Evolutionary conservation across 495 filamentous ascomycete species (phyloP).

Genomic region (Penicillium longicatenatum): DNA sequence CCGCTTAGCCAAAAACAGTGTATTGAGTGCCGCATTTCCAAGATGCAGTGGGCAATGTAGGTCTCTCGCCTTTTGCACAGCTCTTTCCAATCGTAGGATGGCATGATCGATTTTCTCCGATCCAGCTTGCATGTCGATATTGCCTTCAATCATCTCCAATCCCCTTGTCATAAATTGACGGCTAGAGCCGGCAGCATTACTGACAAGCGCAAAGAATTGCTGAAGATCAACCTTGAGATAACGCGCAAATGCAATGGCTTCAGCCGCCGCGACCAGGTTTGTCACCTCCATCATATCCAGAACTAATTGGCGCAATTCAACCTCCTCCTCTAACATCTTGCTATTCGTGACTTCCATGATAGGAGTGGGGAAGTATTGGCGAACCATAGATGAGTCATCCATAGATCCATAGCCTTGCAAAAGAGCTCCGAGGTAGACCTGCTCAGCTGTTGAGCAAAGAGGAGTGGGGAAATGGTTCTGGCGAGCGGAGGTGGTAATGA

Average conservation of each 20-base stretch:
- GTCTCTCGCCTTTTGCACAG: conserved; percentile 60
- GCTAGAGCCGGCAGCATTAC: conserved; percentile 70
- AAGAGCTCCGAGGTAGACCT: conserved; percentile 64
- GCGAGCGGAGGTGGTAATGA: conserved; percentile 71
- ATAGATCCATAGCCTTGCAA: conserved; percentile 62
- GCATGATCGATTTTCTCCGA: conserved; percentile 55
- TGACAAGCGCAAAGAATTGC: conserved; percentile 66
- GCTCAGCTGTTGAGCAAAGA: conserved; percentile 70
- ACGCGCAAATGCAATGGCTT: conserved; percentile 67
- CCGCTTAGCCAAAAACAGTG: conserved; percentile 38
- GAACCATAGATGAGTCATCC: conserved; percentile 71
- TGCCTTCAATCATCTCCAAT: conserved; percentile 51
- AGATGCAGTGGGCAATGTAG: conserved; percentile 44
- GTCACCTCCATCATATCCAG: conserved; percentile 61
- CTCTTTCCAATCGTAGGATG: conserved; percentile 59
- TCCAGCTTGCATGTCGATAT: conserved; percentile 30
- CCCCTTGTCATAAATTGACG: conserved; percentile 59
- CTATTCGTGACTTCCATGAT: conserved; percentile 36
- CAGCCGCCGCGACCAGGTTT: conserved; percentile 64
- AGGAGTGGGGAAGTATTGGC: conserved; percentile 55
- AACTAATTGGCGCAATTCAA: conserved; percentile 53
- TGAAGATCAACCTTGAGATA: conserved; percentile 62
- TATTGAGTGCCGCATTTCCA: conserved; percentile 44
- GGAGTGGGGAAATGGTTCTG: conserved; percentile 64
- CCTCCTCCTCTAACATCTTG: conserved; percentile 24